Percentiles rank a stretch among this genome's conserved stretches.
Conservation (phyloP, 2,329 filamentous ascomycete species). For the Trichophyton simii region DNA sequence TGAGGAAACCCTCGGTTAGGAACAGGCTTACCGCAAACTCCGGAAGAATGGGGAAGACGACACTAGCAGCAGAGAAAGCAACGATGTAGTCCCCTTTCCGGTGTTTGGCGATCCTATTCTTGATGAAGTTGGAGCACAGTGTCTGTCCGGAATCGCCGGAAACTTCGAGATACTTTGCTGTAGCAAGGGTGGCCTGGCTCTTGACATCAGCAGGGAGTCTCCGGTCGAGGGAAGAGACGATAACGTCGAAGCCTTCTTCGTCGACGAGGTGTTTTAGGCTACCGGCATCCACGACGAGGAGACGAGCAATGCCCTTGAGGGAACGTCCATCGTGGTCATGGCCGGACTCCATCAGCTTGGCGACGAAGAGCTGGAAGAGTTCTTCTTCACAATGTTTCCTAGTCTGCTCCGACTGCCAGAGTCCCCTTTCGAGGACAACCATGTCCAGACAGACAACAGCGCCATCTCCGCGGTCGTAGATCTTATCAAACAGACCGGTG, state of each 20-base stretch:
- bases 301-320: slow-evolving; percentile 47
- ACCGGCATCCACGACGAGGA: slow-evolving; percentile 43
- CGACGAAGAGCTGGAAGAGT: slow-evolving; percentile 56
- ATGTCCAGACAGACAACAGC: slow-evolving; percentile 36
- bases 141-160: slow-evolving; percentile 58
- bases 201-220: slow-evolving; percentile 60
- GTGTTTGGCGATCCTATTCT: slow-evolving; percentile 54
- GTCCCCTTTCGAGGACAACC: slow-evolving; percentile 33
- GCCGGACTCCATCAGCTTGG: slow-evolving; percentile 80
- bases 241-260: slow-evolving; percentile 66
- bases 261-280: slow-evolving; percentile 42
- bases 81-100: slow-evolving; percentile 82
- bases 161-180: slow-evolving; percentile 70
- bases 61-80: slow-evolving; percentile 83
- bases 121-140: slow-evolving; percentile 63
- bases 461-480: slow-evolving; percentile 37
- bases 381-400: slow-evolving; percentile 35
- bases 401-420: slow-evolving; percentile 34
- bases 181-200: slow-evolving; percentile 68
- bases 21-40: slow-evolving; percentile 66
- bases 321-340: slow-evolving; percentile 55
- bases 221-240: slow-evolving; percentile 78
- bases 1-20: slow-evolving; percentile 74
- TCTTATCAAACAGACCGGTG: slow-evolving; percentile 37
- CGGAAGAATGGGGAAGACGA: slow-evolving; percentile 75